Conservation (phyloP, 306 rosid genomes). For the Vigna angularis region DNA sequence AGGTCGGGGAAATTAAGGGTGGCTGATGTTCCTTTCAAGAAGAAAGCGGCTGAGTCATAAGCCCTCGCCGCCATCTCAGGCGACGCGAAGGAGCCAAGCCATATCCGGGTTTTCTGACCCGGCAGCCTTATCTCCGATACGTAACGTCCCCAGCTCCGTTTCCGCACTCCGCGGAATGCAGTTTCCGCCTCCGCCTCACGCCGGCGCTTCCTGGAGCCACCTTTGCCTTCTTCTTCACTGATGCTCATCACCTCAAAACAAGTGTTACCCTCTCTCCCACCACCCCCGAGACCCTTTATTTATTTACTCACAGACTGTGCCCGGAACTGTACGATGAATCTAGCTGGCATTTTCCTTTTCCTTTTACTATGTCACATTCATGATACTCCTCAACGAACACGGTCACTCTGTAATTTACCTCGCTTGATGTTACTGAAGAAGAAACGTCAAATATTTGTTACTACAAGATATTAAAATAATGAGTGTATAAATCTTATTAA, state of each 20-base stretch:
- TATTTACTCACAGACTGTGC: too few relatives aligned
- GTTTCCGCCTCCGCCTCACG: too few relatives aligned
- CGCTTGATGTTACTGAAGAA: too few relatives aligned
- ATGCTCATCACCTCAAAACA: too few relatives aligned
- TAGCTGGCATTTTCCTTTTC: background rate
- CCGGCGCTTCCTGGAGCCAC: conserved; percentile 14
- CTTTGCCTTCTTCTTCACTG: background rate
- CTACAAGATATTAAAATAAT: too few relatives aligned
- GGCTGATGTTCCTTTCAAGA: conserved; percentile 55
- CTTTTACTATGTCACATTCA: too few relatives aligned
- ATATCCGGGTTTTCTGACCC: conserved; percentile 56
- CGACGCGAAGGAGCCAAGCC: conserved; percentile 61
- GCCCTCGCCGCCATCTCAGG: conserved; percentile 67
- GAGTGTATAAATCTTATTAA: too few relatives aligned
- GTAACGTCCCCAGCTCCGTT: conserved; percentile 64
- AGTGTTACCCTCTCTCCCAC: too few relatives aligned
- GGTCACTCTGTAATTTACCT: too few relatives aligned
- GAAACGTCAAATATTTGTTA: too few relatives aligned
- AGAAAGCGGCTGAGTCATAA: conserved; percentile 63
- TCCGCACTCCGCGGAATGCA: conserved; percentile 52
- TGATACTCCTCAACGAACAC: too few relatives aligned
- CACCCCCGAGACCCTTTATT: too few relatives aligned
- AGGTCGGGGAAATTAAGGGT: conserved; percentile 58
- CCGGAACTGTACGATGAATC: background rate
- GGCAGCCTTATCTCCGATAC: conserved; percentile 61